Percentiles rank a stretch among this genome's conserved stretches.
phyloP scores from a whole-genome alignment of 305 asterid species.

The Solanum hybrid region DNA sequence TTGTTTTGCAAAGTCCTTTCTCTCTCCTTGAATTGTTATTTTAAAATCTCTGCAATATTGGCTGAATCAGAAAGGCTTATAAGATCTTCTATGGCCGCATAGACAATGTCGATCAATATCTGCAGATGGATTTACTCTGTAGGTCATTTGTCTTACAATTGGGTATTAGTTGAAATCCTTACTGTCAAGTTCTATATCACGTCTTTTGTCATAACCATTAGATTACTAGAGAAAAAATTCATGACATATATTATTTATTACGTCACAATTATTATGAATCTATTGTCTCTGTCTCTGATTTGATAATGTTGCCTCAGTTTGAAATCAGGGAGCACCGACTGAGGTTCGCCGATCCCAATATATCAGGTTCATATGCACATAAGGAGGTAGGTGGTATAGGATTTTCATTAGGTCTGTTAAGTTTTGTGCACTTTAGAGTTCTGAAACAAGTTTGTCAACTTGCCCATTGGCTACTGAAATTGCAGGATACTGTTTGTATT shows the following conservation, averaged over 20 bases:
- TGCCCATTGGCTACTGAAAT: constrained; percentile 21
- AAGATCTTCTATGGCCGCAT: neutral
- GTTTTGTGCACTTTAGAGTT: neutral
- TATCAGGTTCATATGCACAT: constrained; percentile 75
- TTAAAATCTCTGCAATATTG: neutral
- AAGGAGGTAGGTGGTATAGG: constrained; percentile 51
- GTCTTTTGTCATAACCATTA: neutral
- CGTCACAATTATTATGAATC: neutral
- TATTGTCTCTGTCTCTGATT: constrained; percentile 3
- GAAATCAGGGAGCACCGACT: constrained; percentile 60
- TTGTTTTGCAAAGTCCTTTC: neutral
- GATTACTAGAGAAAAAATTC: neutral
- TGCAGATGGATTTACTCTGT: neutral
- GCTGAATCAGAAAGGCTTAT: neutral
- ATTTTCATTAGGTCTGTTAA: constrained; percentile 6
- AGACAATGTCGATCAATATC: neutral
- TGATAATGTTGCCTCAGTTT: constrained; percentile 30
- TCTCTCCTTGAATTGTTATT: neutral
- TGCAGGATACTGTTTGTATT: constrained; percentile 63
- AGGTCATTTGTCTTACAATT: neutral
- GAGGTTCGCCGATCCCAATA: constrained; percentile 73
- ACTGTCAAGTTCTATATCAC: neutral
- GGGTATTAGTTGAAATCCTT: neutral
- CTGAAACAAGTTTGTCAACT: constrained; percentile 5
- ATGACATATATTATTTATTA: neutral